Percentiles rank a stretch among this genome's conserved stretches.
phyloP scores from a whole-genome alignment of 2,329 filamentous ascomycete species.

The Neofusicoccum parvum region DNA sequence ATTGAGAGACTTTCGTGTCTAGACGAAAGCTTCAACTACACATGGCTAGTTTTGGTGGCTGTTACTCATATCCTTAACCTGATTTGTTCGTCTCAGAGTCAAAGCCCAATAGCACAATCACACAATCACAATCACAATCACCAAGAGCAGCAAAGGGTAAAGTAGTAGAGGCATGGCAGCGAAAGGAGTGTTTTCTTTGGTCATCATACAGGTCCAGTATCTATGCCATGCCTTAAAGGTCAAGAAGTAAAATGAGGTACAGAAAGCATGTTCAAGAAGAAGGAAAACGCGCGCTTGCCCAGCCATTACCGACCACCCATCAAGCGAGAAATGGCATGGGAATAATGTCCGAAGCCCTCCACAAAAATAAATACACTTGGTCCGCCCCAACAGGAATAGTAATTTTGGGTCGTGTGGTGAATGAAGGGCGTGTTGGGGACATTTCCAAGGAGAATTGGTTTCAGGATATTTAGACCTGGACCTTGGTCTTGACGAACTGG shows the following conservation, averaged over 20 bases:
- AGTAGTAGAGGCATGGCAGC: background rate
- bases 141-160: background rate
- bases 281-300: background rate
- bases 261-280: conserved; percentile 11
- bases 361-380: background rate
- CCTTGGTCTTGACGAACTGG: conserved; percentile 27
- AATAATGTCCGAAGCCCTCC: background rate
- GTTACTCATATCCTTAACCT: background rate
- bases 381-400: background rate
- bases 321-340: background rate
- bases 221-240: background rate
- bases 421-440: background rate
- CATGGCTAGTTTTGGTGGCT: background rate
- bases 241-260: background rate
- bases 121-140: background rate
- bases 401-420: background rate
- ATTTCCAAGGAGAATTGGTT: background rate
- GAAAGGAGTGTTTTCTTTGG: background rate
- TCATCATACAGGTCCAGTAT: background rate
- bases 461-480: background rate
- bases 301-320: background rate
- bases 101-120: background rate
- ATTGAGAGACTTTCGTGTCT: background rate
- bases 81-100: background rate
- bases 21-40: background rate